These are phyloP conservation scores for Coniochaeta sp. DNA, from an alignment of 2,329 filamentous ascomycete genomes.

Conservation along the genomic window DNA sequence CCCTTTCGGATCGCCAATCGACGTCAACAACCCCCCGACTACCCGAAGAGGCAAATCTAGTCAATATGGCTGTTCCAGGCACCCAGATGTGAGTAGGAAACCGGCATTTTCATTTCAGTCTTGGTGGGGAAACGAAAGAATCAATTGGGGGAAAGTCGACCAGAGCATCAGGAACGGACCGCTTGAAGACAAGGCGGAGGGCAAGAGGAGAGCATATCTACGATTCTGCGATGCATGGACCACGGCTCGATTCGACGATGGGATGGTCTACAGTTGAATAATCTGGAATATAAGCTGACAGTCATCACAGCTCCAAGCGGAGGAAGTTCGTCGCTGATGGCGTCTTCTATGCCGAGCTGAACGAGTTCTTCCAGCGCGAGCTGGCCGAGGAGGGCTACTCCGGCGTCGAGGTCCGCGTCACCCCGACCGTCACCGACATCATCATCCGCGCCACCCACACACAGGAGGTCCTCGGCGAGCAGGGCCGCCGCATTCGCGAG, in stretches of 20 bases:
- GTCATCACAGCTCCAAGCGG: conserved; percentile 65
- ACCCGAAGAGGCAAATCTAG: conserved; percentile 24
- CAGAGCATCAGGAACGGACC: background rate
- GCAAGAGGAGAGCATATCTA: background rate
- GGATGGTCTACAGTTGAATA: background rate
- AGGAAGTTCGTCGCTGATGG: conserved; percentile 96
- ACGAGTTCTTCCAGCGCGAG: conserved; percentile 99
- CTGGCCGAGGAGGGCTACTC: conserved; percentile 99
- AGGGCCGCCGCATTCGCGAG: conserved; percentile 99
- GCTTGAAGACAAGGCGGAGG: background rate
- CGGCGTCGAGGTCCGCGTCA: conserved; percentile 99
- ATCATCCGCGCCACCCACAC: conserved; percentile 99
- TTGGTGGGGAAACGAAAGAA: background rate
- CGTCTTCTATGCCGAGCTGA: conserved; percentile 99
- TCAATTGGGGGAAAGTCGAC: conserved; percentile 3
- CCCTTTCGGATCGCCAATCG: conserved; percentile 16
- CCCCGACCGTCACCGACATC: conserved; percentile 99
- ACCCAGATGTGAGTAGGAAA: conserved; percentile 52
- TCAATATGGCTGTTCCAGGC: conserved; percentile 55
- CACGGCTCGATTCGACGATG: background rate
- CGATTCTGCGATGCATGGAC: background rate
- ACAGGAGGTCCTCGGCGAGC: conserved; percentile 99
- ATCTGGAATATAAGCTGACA: background rate
- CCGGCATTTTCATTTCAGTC: background rate
- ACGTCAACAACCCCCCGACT: conserved; percentile 9